Conservation (phyloP, 768 basidiomycete genomes). For the Fomitopsis pulvina region DNA sequence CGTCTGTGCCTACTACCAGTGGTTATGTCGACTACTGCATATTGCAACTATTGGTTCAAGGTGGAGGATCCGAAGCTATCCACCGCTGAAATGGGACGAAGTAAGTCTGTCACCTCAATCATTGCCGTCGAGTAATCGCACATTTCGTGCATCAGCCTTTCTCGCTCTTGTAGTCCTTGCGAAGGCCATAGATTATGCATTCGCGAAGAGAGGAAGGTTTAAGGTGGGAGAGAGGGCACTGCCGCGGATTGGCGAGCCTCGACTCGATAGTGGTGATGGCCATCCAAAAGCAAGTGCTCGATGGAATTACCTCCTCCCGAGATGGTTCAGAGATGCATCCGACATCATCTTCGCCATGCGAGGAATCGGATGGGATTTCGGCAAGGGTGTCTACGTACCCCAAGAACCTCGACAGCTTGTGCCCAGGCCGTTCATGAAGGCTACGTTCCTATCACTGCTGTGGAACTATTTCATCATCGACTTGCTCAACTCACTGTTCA, state of each 20-base stretch:
- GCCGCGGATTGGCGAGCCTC: not conserved
- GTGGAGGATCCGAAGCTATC: constrained; percentile 43
- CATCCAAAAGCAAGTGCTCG: not conserved
- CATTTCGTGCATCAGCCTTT: not conserved
- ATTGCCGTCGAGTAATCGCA: not conserved
- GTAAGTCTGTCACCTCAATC: not conserved
- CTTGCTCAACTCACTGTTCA: constrained; percentile 52
- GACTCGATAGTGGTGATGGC: constrained; percentile 7
- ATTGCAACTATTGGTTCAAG: constrained; percentile 43
- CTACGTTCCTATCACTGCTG: constrained; percentile 34
- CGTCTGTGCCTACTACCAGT: constrained; percentile 59
- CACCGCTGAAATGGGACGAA: not conserved
- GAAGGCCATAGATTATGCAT: constrained; percentile 58
- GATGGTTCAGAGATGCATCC: constrained; percentile 55
- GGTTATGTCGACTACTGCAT: constrained; percentile 41
- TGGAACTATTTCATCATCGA: constrained; percentile 49
- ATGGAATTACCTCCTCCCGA: not conserved
- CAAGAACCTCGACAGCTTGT: constrained; percentile 42
- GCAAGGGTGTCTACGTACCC: constrained; percentile 50
- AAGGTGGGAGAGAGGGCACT: constrained; percentile 50
- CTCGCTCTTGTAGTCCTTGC: constrained; percentile 29
- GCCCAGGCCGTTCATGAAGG: constrained; percentile 43
- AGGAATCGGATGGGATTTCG: constrained; percentile 68
- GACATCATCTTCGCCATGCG: constrained; percentile 55
- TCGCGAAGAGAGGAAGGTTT: constrained; percentile 57